Evolutionary conservation across 108 stramenopile species (phyloP), one percentile per base, ranked within the genome.

Genomic region (Seminavis robusta): DNA sequence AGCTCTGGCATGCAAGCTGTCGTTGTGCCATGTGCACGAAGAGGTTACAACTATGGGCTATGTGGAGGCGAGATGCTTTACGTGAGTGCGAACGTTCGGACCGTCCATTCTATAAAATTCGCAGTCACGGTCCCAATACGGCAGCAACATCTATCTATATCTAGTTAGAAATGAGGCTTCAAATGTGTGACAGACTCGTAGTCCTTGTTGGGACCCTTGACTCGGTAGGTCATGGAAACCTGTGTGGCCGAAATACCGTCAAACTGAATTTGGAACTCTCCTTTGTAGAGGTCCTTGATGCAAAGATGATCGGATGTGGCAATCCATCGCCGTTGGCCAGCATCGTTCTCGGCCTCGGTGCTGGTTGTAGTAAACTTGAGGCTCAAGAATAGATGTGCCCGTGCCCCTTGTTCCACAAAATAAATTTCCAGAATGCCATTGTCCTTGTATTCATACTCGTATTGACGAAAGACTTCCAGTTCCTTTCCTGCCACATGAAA

Each of bases 281-380:
- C 83, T 10, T 67, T 64, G 46, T 84, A 84, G 21, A 84, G 61
- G 61, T 84, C 83, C 46, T 84, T 84, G 48, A 84, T 69, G 38
- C 83, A 84, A n/a, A 84, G 46, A 51, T 84, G 83, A 69, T 84
- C 80, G 17, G 76, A 78, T 13, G 73, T 81, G 20, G 83, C 83
- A 30, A 63, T 61, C 56, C 80, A 80, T 57, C 73, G 73, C 8
- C 49, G 58, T 46, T 43, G 41, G 32, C 58, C 72, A 24, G 16
- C 25, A n/a, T 61, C 53, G 39, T 54, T 10, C 23, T 17, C 36
- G 13, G 20, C 55, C 32, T 15, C 34, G 27, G 20, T 39, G 58
- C 38, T 56, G 48, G 68, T 29, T 32, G 16, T 6, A 49, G 71
- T 65, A 56, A 84, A 84, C 37, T 76, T 73, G 21, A 84, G 59